Percentiles rank a stretch among this genome's conserved stretches.
Conservation (phyloP, 371 early-diverging fungal species). For the Mortierella polycephala region DNA sequence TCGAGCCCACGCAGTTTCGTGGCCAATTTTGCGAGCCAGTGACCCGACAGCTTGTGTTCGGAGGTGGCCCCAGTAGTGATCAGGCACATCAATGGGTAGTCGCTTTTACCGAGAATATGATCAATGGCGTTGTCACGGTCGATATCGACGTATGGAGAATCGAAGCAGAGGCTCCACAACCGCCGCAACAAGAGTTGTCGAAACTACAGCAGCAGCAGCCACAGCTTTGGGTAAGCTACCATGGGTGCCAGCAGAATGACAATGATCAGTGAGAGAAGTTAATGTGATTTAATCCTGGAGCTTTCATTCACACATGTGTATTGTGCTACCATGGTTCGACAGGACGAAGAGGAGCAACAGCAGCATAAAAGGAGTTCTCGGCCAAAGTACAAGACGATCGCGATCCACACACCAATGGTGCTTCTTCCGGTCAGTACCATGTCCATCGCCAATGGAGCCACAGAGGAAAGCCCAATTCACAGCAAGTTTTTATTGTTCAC, state of each 20-base stretch:
- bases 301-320: too few species aligned
- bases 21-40: constrained; percentile 32
- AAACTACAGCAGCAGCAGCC: neutral
- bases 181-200: neutral
- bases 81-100: constrained; percentile 16
- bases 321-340: too few species aligned
- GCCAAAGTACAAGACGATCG: constrained; percentile 21
- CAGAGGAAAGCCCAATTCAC: constrained; percentile 6
- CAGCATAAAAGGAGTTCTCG: neutral
- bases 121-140: constrained; percentile 26
- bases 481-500: constrained; percentile 11
- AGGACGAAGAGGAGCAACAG: neutral
- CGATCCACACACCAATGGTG: constrained; percentile 16
- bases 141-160: constrained; percentile 22
- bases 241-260: neutral
- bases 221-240: neutral
- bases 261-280: too few species aligned
- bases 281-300: neutral
- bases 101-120: constrained; percentile 36
- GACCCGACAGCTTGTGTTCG: constrained; percentile 25
- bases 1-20: constrained; percentile 25
- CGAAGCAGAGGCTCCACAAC: neutral
- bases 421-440: constrained; percentile 10
- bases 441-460: neutral
- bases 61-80: constrained; percentile 4